These are phyloP conservation scores for Xanthoconium separans DNA, from an alignment of 1,284 basidiomycete species.

Conservation along the genomic window DNA sequence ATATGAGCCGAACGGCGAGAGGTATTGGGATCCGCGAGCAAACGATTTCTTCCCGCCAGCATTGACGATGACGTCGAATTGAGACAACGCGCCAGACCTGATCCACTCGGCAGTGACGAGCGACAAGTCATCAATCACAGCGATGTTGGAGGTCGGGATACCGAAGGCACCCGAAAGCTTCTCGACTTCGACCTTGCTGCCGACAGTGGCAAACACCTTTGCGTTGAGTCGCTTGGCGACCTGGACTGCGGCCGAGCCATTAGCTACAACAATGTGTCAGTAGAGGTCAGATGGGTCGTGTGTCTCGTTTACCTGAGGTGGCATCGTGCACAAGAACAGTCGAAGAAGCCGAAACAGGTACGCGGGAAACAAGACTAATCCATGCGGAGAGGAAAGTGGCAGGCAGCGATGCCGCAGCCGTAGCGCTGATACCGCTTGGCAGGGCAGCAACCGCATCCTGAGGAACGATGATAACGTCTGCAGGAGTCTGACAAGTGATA, in stretches of 20 bases:
- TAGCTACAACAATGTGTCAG: conserved; percentile 15
- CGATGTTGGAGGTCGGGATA: conserved; percentile 11
- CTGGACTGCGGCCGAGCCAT: conserved; percentile 21
- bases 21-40: conserved; percentile 16
- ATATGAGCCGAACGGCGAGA: conserved; percentile 28
- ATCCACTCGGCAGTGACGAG: conserved; percentile 12
- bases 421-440: conserved; percentile 10
- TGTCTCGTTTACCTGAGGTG: conserved; percentile 17
- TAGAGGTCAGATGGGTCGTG: background rate
- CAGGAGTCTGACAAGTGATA: conserved; percentile 12
- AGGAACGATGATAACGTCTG: conserved; percentile 12
- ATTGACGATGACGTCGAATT: conserved; percentile 29
- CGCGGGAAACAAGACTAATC: conserved; percentile 25
- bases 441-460: conserved; percentile 16
- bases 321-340: conserved; percentile 30
- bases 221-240: conserved; percentile 20
- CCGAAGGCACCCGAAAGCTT: conserved; percentile 12
- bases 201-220: conserved; percentile 22
- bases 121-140: conserved; percentile 13
- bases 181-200: conserved; percentile 8
- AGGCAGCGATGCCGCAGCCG: conserved; percentile 22
- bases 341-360: conserved; percentile 20
- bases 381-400: conserved; percentile 25
- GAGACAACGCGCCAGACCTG: conserved; percentile 9
- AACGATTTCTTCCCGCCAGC: conserved; percentile 19